Base-by-base conservation (phyloP, 2,329 filamentous ascomycete species). In the Phialocephala subalpina region DNA sequence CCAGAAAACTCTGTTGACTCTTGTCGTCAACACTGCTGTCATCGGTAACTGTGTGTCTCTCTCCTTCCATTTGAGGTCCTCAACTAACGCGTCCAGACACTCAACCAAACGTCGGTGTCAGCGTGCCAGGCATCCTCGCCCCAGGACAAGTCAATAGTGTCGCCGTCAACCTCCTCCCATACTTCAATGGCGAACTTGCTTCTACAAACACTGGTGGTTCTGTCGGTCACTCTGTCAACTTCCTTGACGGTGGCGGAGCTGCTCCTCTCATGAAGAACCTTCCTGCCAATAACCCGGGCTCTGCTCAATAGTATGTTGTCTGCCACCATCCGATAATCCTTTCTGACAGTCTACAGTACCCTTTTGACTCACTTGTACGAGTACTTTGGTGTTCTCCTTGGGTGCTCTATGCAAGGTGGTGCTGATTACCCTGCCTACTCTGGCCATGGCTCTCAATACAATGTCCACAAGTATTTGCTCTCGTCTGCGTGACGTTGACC, bases 331-430 rank as follows among this genome's bases (percentile, higher is more conserved):
- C 1, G 12, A 20, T 11, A 14, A 12, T 40, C 20, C 14, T 29
- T 3, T 27, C 68, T 73, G 55, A 73, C 45, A 4, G 1, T 16
- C 22, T 49, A 6, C 55, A 75, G 81, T 62, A 80, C 75, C 67
- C 84, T 90, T 63, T 76, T 90, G 67, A 89, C 85, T 53, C 87
- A 89, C 73, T 78, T 90, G 42, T 89, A 90, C 78, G 77, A 85
- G 69, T 89, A 84, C 80, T 90, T 90, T 73, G 87, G 85, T 59
- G 79, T 79, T 27, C 80, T 90, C 25, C 81, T 89, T 47, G 84
- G 83, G 70, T 89, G 86, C 79, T 81, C 82, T 60, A 67, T 77
- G 73, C 82, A 84, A 74, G 82, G 83, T 62, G 81, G 79, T 77
- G 64, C 78, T 14, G 84, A 80, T 25, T 87, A 84, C 74, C 80